Base-by-base conservation (phyloP, 2,329 filamentous ascomycete genomes). In the Dactylellina drechsleri region DNA sequence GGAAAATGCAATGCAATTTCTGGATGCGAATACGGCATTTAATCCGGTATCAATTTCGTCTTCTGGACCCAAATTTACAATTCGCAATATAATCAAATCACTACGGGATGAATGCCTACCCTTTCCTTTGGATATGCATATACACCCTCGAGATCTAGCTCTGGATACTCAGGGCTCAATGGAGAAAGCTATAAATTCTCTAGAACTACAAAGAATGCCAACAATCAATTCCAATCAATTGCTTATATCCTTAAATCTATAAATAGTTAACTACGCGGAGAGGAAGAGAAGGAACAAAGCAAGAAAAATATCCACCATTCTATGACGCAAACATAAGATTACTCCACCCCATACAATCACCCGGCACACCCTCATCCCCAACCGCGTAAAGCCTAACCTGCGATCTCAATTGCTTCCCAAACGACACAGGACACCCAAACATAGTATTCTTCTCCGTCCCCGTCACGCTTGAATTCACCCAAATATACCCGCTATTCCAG, bases 301-400 rank as follows among this genome's bases (percentile, higher is more conserved):
- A 36, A 23, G 23, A 23, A 23, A 4, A 23, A 2, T 36, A 8
- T 10, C 31, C 31, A 36, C 31, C 31, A 8, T 1, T 20, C 40
- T 61, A 70, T 7, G 18, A 45, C 0, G 31, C 23, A 10, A 73
- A 61, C 43, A 73, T 50, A 1, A 73, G 41, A 66, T 73, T 56
- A 31, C 68, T 60, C 68, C 68, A 73, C n/a, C 60, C 60, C 49
- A 66, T 36, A 43, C 68, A 73, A 59, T 56, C 60, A 31, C 60
- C 47, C 47, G 68, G 68, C 36, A 66, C 61, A 5, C 28, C 43
- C 10, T 54, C 68, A 57, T 66, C 68, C 13, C 8, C 45, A 23
- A 41, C 2, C 4, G 53, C 20, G 61, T 73, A 73, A 54, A 73
- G 54, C 41, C 68, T 60, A 49, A 66, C 68, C 26, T 73, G 68